Evolutionary conservation across 805 yeast species (phyloP).

Genomic region (Wickerhamomyces bisporus): DNA sequence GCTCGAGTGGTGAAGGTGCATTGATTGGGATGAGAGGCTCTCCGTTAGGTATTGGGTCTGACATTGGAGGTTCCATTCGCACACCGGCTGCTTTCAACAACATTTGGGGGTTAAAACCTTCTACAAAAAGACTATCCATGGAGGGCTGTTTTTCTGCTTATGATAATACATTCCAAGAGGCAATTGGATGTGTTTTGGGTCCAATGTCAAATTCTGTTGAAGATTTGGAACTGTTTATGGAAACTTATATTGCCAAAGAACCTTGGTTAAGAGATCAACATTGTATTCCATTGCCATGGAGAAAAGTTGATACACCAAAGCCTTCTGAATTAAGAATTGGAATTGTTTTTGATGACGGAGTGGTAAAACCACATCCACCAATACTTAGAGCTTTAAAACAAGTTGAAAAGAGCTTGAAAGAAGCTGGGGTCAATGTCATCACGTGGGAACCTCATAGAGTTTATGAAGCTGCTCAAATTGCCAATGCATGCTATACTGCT

Average conservation of each 20-base stretch:
- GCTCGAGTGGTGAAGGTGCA: slow-evolving; percentile 69
- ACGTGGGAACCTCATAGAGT: slow-evolving; percentile 55
- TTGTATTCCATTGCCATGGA: slow-evolving; percentile 36
- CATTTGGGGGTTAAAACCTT: slow-evolving; percentile 53
- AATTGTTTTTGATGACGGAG: slow-evolving; percentile 57
- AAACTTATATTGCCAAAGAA: slow-evolving; percentile 36
- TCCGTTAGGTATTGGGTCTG: slow-evolving; percentile 58
- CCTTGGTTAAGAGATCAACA: slow-evolving; percentile 49
- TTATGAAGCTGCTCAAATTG: slow-evolving; percentile 55
- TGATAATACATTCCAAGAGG: slow-evolving; percentile 34
- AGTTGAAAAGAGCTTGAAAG: slow-evolving; percentile 47
- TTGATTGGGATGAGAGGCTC: slow-evolving; percentile 53
- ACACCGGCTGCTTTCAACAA: slow-evolving; percentile 64
- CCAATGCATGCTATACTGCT: slow-evolving; percentile 46
- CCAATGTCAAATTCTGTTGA: slow-evolving; percentile 59
- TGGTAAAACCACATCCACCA: slow-evolving; percentile 66
- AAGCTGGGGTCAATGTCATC: slow-evolving; percentile 54
- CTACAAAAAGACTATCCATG: slow-evolving; percentile 45
- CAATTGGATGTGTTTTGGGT: slow-evolving; percentile 63
- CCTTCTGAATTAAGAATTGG: slow-evolving; percentile 50
- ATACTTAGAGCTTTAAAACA: slow-evolving; percentile 49
- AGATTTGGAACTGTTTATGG: slow-evolving; percentile 65
- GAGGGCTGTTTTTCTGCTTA: slow-evolving; percentile 14
- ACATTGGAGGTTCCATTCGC: slow-evolving; percentile 67
- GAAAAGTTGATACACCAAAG: slow-evolving; percentile 27